Evolutionary conservation across 169 alveolate species (phyloP).

Genomic region (Babesia bigemina): DNA sequence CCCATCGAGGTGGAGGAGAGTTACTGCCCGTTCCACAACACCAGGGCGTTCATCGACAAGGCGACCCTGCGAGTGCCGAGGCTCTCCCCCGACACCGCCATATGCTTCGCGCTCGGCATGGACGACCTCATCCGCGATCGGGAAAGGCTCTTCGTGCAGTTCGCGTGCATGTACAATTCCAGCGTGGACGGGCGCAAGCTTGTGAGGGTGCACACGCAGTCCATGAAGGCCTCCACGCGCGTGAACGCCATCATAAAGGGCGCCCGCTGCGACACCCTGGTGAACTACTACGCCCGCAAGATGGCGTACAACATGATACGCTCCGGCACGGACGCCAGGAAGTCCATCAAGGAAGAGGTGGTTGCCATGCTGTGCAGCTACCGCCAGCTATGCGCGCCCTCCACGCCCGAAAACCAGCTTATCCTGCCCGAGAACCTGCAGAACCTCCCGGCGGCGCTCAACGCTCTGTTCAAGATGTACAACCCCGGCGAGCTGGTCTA

Average conservation of each 20-base stretch:
- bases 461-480: conserved; percentile 75
- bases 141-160: conserved; percentile 64
- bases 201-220: conserved; percentile 73
- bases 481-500: neutral
- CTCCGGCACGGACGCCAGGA: conserved; percentile 15
- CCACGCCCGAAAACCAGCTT: conserved; percentile 83
- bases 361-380: conserved; percentile 39
- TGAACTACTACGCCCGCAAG: conserved; percentile 65
- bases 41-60: conserved; percentile 64
- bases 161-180: conserved; percentile 76
- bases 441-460: conserved; percentile 75
- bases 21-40: conserved; percentile 69
- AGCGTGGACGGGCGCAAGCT: conserved; percentile 60
- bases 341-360: conserved; percentile 11
- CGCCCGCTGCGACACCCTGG: conserved; percentile 67
- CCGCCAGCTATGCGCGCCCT: conserved; percentile 59
- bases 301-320: conserved; percentile 55
- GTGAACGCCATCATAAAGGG: conserved; percentile 64
- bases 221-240: conserved; percentile 63
- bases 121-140: conserved; percentile 65
- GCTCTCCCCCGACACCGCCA: conserved; percentile 71
- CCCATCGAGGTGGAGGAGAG: conserved; percentile 59
- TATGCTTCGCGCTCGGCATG: conserved; percentile 64
- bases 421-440: conserved; percentile 85
- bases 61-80: conserved; percentile 71